These are phyloP conservation scores for Graphilbum fragrans DNA, from an alignment of 2,329 filamentous ascomycete species.

Conservation along the genomic window DNA sequence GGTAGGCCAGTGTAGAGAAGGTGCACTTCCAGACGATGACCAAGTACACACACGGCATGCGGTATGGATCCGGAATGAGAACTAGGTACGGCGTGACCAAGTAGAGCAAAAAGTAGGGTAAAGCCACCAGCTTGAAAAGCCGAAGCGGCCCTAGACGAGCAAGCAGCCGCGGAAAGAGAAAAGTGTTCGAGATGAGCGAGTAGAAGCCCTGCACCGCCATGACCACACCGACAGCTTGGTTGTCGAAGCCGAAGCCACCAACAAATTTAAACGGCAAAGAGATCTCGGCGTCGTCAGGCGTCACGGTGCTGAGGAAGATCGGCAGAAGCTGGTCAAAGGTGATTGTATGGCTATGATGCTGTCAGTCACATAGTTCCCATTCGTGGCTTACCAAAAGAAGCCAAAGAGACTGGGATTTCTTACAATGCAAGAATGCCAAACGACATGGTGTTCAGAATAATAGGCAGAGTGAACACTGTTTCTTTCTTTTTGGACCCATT, in stretches of 20 bases:
- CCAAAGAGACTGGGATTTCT: conserved; percentile 29
- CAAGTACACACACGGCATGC: conserved; percentile 63
- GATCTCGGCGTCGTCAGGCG: conserved; percentile 32
- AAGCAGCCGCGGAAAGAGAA: conserved; percentile 71
- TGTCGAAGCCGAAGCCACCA: conserved; percentile 73
- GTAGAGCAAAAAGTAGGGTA: conserved; percentile 81
- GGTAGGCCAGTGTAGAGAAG: conserved; percentile 82
- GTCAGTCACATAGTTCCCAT: no score
- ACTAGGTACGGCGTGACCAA: conserved; percentile 80
- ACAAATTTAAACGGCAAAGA: conserved; percentile 78
- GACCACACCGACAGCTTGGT: conserved; percentile 76
- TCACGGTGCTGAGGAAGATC: conserved; percentile 69
- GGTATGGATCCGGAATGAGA: conserved; percentile 59
- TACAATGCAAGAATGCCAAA: conserved; percentile 93
- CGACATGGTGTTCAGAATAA: conserved; percentile 76
- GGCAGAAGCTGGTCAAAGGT: conserved; percentile 91
- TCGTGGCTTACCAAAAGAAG: neutral
- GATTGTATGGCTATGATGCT: conserved; percentile 67
- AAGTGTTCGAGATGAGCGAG: conserved; percentile 74
- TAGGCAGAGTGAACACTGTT: conserved; percentile 70
- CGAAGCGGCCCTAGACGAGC: conserved; percentile 64
- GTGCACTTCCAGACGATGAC: conserved; percentile 87
- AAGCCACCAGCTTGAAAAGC: conserved; percentile 69
- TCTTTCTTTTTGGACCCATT: conserved; percentile 6
- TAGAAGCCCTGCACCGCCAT: conserved; percentile 82